A percentile compares a stretch with the other conserved stretches of the same genome.
Evolutionary conservation across 768 basidiomycete genomes (phyloP).

Genomic region (Termitomyces heimii): DNA sequence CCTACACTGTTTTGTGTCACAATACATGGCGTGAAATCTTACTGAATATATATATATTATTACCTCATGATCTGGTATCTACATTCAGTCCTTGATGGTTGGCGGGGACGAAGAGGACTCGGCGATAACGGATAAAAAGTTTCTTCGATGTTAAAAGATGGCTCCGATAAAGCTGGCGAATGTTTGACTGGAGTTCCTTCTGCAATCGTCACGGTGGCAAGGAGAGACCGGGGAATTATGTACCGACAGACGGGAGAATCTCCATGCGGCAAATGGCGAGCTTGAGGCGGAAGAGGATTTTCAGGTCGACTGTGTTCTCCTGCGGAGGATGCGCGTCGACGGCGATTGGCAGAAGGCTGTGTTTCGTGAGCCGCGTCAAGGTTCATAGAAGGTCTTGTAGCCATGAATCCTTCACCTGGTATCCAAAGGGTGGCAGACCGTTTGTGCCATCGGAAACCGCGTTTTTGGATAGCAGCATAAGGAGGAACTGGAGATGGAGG

Average conservation of each 20-base stretch:
- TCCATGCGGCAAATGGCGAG: neutral
- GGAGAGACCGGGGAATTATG: conserved; percentile 21
- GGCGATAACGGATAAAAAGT: conserved; percentile 12
- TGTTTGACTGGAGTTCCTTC: neutral
- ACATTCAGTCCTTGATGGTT: neutral
- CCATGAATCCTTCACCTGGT: neutral
- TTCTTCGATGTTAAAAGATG: neutral
- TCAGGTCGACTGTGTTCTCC: conserved; percentile 26
- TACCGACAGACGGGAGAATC: conserved; percentile 8
- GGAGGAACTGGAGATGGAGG: neutral
- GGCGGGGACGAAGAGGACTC: conserved; percentile 11
- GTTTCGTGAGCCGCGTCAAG: neutral
- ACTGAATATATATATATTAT: no score
- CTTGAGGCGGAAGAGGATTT: neutral
- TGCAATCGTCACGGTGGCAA: conserved; percentile 17
- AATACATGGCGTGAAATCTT: neutral
- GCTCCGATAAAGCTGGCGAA: neutral
- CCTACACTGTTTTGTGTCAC: neutral
- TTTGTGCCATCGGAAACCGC: conserved; percentile 21
- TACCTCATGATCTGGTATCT: neutral
- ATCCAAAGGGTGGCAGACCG: conserved; percentile 21
- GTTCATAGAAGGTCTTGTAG: neutral
- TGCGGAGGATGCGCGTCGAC: conserved; percentile 42
- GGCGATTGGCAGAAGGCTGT: conserved; percentile 3
- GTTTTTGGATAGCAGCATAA: neutral